Conservation (phyloP, 225 moss, liverwort and hornwort genomes). For the Pseudoscleropodium purum region DNA sequence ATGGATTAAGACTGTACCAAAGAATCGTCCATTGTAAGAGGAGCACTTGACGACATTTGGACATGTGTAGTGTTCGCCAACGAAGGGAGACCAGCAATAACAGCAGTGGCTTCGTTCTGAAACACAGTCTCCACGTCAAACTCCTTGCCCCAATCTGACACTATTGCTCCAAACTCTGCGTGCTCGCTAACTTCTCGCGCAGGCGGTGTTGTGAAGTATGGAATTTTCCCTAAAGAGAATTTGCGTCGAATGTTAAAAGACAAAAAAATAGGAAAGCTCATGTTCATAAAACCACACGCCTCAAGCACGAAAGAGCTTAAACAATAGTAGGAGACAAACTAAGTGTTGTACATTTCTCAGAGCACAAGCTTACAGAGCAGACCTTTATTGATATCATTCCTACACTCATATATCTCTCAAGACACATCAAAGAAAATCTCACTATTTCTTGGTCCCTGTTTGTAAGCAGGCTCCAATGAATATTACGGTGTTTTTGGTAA, state of each 20-base stretch:
- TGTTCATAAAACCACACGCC: neutral
- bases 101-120: conserved; percentile 55
- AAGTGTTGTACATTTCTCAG: neutral
- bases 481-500: neutral
- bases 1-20: conserved; percentile 13
- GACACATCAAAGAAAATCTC: neutral
- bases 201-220: conserved; percentile 77
- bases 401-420: neutral
- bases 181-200: conserved; percentile 63
- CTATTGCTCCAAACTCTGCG: conserved; percentile 71
- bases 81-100: conserved; percentile 64
- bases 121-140: conserved; percentile 66
- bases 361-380: neutral
- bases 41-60: conserved; percentile 48
- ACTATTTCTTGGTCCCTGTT: neutral
- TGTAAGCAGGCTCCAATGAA: neutral
- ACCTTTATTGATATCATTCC: neutral
- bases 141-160: conserved; percentile 77
- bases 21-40: conserved; percentile 58
- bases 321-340: neutral
- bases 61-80: conserved; percentile 56
- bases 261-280: neutral
- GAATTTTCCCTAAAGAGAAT: conserved; percentile 62
- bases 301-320: neutral
- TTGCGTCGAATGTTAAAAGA: neutral